phyloP scores from a whole-genome alignment of 345 rosid species.

The Arabidopsis arenosa region DNA sequence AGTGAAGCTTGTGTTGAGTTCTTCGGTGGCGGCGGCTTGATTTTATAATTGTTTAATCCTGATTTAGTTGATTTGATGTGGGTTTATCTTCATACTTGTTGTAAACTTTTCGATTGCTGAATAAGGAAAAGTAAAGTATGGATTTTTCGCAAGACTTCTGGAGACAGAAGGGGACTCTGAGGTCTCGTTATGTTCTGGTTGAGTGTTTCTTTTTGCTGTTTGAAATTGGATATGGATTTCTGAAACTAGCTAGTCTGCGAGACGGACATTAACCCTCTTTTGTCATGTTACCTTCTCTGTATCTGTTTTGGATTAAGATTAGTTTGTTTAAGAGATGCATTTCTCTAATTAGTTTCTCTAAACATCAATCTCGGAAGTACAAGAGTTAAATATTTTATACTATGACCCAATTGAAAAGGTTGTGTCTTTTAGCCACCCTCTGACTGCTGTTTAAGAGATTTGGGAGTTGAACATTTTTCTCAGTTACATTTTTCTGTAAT shows the following conservation, averaged over 20 bases:
- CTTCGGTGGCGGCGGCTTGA: constrained; percentile 37
- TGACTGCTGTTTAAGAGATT: not conserved
- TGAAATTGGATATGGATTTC: too few species aligned
- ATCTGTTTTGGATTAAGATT: too few species aligned
- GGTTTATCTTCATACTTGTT: constrained; percentile 6
- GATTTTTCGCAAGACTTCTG: constrained; percentile 10
- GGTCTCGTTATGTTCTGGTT: not conserved
- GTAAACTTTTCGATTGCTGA: constrained; percentile 3
- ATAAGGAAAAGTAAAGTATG: not conserved
- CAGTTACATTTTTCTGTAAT: not conserved
- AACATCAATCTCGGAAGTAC: not conserved
- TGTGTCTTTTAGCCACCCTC: not conserved
- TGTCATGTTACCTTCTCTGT: too few species aligned
- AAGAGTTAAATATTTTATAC: not conserved
- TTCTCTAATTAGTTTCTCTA: not conserved
- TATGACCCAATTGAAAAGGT: not conserved
- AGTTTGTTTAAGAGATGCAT: not conserved
- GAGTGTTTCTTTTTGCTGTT: too few species aligned
- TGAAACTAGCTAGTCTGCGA: not conserved
- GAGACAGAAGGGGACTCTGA: not conserved
- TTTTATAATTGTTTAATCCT: not conserved
- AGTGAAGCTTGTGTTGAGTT: not conserved
- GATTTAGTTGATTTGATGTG: constrained; percentile 13
- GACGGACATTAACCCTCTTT: not conserved
- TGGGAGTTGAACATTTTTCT: not conserved